phyloP scores from a whole-genome alignment of 2,329 filamentous ascomycete species.

The Ceratocystiopsis minuta region DNA sequence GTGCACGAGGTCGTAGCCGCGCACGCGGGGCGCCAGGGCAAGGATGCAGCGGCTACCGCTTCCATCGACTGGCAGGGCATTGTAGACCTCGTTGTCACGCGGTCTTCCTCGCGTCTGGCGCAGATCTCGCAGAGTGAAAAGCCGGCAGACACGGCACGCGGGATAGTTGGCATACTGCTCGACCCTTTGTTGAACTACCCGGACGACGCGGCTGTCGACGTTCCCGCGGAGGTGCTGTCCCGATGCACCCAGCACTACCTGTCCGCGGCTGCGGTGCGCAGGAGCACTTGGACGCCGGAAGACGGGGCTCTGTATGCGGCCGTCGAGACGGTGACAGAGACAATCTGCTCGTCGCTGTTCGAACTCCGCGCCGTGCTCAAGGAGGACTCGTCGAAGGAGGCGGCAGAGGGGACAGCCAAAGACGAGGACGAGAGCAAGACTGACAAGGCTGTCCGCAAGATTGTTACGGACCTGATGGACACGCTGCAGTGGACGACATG shows the following conservation, averaged over 20 bases:
- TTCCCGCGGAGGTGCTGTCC: conserved; percentile 6
- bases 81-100: conserved; percentile 44
- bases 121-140: conserved; percentile 16
- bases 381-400: neutral
- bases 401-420: conserved; percentile 1
- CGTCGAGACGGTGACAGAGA: conserved; percentile 19
- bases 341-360: conserved; percentile 21
- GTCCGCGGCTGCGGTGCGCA: conserved; percentile 11
- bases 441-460: neutral
- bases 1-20: conserved; percentile 11
- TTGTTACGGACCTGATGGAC: conserved; percentile 11
- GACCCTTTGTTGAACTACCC: conserved; percentile 27
- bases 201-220: conserved; percentile 11
- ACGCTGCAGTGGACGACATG: conserved; percentile 18
- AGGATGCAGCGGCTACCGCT: conserved; percentile 10
- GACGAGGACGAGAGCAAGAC: conserved; percentile 4
- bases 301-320: conserved; percentile 28
- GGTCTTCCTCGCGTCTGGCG: conserved; percentile 39
- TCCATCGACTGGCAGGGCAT: conserved; percentile 47
- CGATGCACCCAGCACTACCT: conserved; percentile 31
- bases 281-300: conserved; percentile 17
- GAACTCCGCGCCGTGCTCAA: conserved; percentile 12
- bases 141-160: conserved; percentile 16
- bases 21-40: conserved; percentile 14
- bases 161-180: conserved; percentile 13